Percentiles rank a stretch among this genome's conserved stretches.
Evolutionary conservation across 345 rosid genomes (phyloP).

Genomic region (Populus alba): DNA sequence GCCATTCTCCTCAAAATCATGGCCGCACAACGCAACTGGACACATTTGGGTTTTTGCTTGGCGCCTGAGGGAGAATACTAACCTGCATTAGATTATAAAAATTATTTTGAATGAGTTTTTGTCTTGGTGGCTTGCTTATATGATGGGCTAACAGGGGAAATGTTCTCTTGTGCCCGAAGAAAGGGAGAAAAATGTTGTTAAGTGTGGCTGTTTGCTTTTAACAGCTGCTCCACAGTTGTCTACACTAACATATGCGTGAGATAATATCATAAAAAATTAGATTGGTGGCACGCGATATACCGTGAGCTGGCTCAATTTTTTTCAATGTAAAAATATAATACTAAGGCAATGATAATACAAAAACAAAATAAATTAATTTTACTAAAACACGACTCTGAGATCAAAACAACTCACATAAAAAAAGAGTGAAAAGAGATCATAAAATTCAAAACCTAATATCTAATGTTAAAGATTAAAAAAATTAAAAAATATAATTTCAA

Average conservation of each 20-base stretch:
- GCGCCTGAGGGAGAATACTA: background rate
- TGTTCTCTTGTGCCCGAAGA: background rate
- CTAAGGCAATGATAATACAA: accelerated
- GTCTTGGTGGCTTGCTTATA: background rate
- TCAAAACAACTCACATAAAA: too few species aligned
- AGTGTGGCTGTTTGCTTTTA: background rate
- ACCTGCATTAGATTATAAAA: background rate
- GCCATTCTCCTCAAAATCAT: background rate
- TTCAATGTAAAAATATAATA: too few species aligned
- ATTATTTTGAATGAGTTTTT: background rate
- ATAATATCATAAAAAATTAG: too few species aligned
- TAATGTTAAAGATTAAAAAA: too few species aligned
- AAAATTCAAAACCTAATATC: too few species aligned
- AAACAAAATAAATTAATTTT: too few species aligned
- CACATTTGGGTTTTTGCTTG: background rate
- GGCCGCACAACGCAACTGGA: background rate
- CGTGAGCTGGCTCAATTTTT: too few species aligned
- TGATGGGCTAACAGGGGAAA: background rate
- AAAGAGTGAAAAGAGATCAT: accelerated
- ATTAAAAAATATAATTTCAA: too few species aligned
- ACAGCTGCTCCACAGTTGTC: background rate
- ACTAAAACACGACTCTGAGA: too few species aligned
- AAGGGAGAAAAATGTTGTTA: background rate
- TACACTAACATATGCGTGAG: too few species aligned
- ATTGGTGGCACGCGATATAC: too few species aligned